Conservation (phyloP, 805 yeast genomes). For the Sungouiella thailandica region DNA sequence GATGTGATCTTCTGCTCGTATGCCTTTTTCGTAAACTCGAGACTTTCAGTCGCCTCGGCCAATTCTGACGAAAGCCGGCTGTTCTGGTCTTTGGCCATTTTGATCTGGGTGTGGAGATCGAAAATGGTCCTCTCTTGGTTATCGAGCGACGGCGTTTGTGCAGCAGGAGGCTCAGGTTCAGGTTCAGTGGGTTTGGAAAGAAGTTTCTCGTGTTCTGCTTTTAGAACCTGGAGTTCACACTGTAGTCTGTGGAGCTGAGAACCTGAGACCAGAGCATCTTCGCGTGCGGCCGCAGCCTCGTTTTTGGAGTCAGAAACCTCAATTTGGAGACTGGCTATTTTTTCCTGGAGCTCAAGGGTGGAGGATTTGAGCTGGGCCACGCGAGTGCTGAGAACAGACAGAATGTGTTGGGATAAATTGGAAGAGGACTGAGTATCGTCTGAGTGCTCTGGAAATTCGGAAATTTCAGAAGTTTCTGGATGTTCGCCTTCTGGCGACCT, state of each 20-base stretch:
- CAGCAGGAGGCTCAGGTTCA: background rate
- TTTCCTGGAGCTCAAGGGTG: constrained; percentile 14
- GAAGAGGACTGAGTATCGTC: background rate
- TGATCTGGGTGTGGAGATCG: constrained; percentile 5
- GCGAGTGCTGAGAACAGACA: background rate
- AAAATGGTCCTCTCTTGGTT: constrained; percentile 1
- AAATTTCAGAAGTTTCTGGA: too few species aligned
- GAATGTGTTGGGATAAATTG: too few species aligned
- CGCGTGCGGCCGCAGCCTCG: constrained; percentile 1
- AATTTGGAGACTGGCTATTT: constrained; percentile 10
- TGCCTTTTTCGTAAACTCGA: constrained; percentile 14
- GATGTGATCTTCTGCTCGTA: constrained; percentile 20
- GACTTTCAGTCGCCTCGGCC: constrained; percentile 7
- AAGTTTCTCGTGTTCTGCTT: background rate
- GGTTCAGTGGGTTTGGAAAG: background rate
- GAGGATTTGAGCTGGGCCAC: constrained; percentile 19
- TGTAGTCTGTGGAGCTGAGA: constrained; percentile 11
- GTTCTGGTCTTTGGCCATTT: constrained; percentile 18
- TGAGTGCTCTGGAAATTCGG: too few species aligned
- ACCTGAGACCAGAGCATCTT: background rate
- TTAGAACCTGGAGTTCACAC: constrained; percentile 8
- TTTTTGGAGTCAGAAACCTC: constrained; percentile 1
- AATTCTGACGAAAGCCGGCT: constrained; percentile 15
- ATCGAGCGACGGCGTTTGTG: background rate
- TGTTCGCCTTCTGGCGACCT: too few species aligned